Conservation (phyloP, 2,329 filamentous ascomycete species). For the Verticillium nonalfalfae region DNA sequence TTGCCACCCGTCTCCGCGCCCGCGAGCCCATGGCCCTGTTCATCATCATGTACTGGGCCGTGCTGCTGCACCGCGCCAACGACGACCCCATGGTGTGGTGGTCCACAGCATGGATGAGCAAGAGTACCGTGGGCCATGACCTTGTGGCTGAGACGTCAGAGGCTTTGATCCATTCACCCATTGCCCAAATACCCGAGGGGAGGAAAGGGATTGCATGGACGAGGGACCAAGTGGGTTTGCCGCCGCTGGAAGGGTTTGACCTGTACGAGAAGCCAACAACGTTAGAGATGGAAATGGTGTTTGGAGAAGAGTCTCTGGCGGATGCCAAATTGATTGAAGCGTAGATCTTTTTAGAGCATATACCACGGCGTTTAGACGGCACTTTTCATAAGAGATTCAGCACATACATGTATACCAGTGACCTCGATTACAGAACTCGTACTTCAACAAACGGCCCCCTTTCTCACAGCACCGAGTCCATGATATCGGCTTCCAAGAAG, state of each 20-base stretch:
- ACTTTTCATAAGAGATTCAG: no score
- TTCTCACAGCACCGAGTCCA: no score
- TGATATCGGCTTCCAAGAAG: no score
- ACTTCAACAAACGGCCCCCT: no score
- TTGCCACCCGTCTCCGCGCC: conserved; percentile 19
- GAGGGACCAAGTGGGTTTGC: neutral
- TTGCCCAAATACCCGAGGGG: neutral
- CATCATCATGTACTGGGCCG: conserved; percentile 29
- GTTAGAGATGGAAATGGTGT: neutral
- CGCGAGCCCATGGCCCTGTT: conserved; percentile 27
- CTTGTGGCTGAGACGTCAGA: conserved; percentile 1
- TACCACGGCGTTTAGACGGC: neutral
- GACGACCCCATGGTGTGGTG: neutral
- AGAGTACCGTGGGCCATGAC: neutral
- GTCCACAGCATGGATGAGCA: neutral
- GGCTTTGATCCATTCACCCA: neutral
- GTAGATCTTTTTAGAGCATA: neutral
- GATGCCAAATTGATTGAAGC: neutral
- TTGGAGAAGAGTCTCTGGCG: neutral
- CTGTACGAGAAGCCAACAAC: neutral
- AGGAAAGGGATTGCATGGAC: conserved; percentile 2
- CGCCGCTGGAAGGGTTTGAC: neutral
- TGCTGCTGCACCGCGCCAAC: conserved; percentile 18
- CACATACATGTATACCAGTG: no score
- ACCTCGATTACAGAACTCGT: no score